phyloP scores from a whole-genome alignment of 148 eudicot genomes.

The Chenopodium suecicum region DNA sequence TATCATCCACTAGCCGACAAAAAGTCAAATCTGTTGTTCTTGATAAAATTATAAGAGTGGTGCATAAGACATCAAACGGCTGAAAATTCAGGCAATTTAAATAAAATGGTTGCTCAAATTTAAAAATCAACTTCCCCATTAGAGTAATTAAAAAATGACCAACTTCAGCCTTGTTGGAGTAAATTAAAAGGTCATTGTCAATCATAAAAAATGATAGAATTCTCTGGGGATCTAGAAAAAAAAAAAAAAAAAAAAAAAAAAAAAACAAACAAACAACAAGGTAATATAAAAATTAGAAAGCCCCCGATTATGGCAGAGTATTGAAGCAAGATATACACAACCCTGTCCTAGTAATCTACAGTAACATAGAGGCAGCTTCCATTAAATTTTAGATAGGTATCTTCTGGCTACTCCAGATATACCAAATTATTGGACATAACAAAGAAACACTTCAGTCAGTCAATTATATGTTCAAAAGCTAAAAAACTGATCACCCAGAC shows the following conservation, averaged over 20 bases:
- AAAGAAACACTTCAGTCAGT: not conserved
- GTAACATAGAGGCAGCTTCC: not conserved
- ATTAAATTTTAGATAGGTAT: not conserved
- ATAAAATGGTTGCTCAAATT: not conserved
- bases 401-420: not conserved
- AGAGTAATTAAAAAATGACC: too few relatives aligned
- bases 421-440: not conserved
- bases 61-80: not conserved
- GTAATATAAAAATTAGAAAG: not conserved
- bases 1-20: not conserved
- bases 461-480: not conserved
- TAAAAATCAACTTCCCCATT: too few relatives aligned
- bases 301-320: not conserved
- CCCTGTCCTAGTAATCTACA: not conserved
- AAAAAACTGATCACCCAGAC: not conserved
- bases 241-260: too few relatives aligned
- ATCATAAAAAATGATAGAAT: too few relatives aligned
- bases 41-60: not conserved
- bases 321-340: not conserved
- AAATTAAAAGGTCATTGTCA: too few relatives aligned
- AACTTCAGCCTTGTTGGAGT: too few relatives aligned
- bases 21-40: not conserved
- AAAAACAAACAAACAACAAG: not conserved
- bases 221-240: too few relatives aligned
- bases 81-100: not conserved